Conservation (phyloP, 108 stramenopile genomes). For the Discostella pseudostelligera region DNA sequence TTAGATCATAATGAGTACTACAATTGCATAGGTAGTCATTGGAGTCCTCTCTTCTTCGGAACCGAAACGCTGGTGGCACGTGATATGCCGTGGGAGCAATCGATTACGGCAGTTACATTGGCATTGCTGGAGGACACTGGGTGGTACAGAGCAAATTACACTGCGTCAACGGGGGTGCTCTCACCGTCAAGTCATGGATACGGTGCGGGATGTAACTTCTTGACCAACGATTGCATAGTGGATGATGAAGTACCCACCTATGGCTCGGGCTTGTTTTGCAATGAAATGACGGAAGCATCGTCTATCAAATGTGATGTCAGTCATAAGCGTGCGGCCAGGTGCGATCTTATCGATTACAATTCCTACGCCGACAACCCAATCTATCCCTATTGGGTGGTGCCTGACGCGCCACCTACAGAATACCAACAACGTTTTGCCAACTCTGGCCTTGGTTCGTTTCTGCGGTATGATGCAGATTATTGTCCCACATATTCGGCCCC, state of each 20-base stretch:
- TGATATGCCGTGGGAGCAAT: conserved; percentile 29
- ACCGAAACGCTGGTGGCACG: conserved; percentile 22
- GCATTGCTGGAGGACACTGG: conserved; percentile 78
- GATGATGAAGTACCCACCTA: conserved; percentile 17
- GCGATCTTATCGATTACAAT: conserved; percentile 32
- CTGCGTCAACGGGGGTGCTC: conserved; percentile 11
- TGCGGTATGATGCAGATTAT: conserved; percentile 27
- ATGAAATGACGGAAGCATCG: conserved; percentile 8
- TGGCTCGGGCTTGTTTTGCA: conserved; percentile 18
- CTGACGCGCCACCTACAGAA: conserved; percentile 2
- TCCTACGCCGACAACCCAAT: conserved; percentile 15
- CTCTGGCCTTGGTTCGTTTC: conserved; percentile 9
- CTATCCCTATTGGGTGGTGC: conserved; percentile 9
- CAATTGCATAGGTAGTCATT: conserved; percentile 32
- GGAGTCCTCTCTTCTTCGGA: conserved; percentile 17
- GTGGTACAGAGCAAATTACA: conserved; percentile 36
- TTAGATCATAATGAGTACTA: conserved; percentile 24
- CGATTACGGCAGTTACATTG: conserved; percentile 52
- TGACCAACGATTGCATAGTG: conserved; percentile 23
- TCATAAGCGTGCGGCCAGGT: conserved; percentile 13
- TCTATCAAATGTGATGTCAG: conserved; percentile 16
- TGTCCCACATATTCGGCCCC: conserved; percentile 30
- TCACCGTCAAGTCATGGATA: conserved; percentile 20
- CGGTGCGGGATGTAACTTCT: conserved; percentile 28
- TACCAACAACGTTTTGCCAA: conserved; percentile 23